Percentiles rank a stretch among this genome's conserved stretches.
Conservation (phyloP, 331 rosid species). For the Malus hybrid region DNA sequence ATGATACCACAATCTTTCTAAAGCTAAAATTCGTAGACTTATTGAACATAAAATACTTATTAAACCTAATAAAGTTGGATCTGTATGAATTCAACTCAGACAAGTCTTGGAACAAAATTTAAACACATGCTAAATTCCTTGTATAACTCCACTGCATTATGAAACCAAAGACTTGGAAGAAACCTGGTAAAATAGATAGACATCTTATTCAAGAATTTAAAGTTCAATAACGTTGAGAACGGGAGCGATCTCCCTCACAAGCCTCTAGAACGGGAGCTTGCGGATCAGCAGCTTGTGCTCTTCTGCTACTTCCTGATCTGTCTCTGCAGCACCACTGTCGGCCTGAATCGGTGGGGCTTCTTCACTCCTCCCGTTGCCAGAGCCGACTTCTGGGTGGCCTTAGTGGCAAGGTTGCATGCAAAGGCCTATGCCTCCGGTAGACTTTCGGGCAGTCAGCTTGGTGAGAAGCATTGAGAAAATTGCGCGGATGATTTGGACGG, state of each 20-base stretch:
- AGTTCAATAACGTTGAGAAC: too few species aligned
- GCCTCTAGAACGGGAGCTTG: constrained; percentile 53
- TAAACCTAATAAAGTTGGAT: too few species aligned
- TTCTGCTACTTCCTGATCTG: constrained; percentile 57
- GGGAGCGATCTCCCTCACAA: constrained; percentile 49
- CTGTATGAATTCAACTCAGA: too few species aligned
- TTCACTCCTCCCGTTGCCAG: constrained; percentile 63
- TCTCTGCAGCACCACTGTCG: constrained; percentile 44
- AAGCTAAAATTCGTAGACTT: too few species aligned
- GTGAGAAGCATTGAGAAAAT: constrained; percentile 37
- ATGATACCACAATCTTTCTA: too few species aligned
- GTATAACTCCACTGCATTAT: too few species aligned
- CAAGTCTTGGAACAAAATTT: too few species aligned
- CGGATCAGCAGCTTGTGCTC: constrained; percentile 58
- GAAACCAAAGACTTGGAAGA: too few species aligned
- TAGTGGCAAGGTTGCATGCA: constrained; percentile 55
- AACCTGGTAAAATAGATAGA: too few species aligned
- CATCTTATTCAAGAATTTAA: too few species aligned
- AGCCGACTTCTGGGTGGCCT: constrained; percentile 53
- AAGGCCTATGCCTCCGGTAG: constrained; percentile 57
- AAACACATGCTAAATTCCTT: too few species aligned
- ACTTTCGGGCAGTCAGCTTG: constrained; percentile 50
- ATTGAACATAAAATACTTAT: too few species aligned
- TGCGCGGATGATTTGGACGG: neutral
- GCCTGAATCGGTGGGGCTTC: constrained; percentile 55